Evolutionary conservation across 768 basidiomycete genomes (phyloP), one percentile per base, ranked within the genome.

Genomic region (Amanita inopinata): DNA sequence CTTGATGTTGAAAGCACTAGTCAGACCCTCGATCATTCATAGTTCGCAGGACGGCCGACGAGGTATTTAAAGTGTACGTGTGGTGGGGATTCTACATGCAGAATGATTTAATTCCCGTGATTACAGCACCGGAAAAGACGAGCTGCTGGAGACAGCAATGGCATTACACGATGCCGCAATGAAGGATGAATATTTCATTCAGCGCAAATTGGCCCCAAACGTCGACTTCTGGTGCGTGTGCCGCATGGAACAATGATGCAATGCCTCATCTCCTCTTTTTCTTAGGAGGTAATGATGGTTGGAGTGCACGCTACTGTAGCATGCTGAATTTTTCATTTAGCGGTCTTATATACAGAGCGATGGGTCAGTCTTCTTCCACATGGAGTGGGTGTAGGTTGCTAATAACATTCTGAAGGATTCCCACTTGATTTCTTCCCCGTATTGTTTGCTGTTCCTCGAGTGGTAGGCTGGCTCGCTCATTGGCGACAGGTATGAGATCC

Each of bases 361-460:
- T 91, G 88, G 88, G 86, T 87, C 36, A 46, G 59, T 50, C 39
- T 25, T 27, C 14, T 12, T 6, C 3, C 25, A 30, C 35, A n/a
- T 17, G 32, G 23, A 23, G 27, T 19, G 36, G 6, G 18, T 8
- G 2, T 25, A 6, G 22, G 12, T 23, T 32, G 12, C 10, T 20
- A 18, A 23, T 4, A 5, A 20, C 18, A 14, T 11, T 14, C 27
- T 38, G 3, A 38, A 46, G 45, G 45, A 10, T 93, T 93, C 73
- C 91, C 91, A 1, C 71, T 86, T 50, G 91, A 94, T 63, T 93
- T 86, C 61, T 93, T 92, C 78, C 90, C 91, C 0, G 90, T 94
- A 15, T 65, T 94, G 23, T 94, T 94, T 55, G 89, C 82, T 14
- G 89, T 94, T 2, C 91, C 91, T 1, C 78, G 91, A 15, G 88